A percentile compares a stretch with the other conserved stretches of the same genome.
Conservation (phyloP, 305 asterid genomes). For the Fraxinus xanthoxyloides region DNA sequence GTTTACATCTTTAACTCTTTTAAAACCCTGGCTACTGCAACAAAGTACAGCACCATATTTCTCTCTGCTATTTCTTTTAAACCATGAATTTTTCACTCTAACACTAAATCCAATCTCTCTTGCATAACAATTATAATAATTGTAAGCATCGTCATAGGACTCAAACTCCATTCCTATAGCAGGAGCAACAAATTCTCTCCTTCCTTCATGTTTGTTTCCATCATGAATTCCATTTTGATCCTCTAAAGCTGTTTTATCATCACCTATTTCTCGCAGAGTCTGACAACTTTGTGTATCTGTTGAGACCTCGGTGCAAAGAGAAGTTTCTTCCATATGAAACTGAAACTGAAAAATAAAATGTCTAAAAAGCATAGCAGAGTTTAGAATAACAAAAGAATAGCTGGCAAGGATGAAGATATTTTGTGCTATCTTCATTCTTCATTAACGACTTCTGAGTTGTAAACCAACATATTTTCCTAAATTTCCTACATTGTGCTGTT, state of each 20-base stretch:
- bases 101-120: constrained; percentile 66
- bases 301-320: constrained; percentile 26
- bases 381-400: neutral
- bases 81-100: constrained; percentile 83
- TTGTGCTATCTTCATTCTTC: constrained; percentile 5
- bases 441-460: neutral
- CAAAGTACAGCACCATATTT: constrained; percentile 85
- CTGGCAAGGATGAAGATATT: neutral
- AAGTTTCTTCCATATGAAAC: constrained; percentile 34
- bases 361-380: constrained; percentile 10
- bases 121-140: constrained; percentile 69
- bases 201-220: constrained; percentile 28
- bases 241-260: constrained; percentile 21
- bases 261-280: constrained; percentile 27
- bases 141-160: constrained; percentile 80
- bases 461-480: neutral
- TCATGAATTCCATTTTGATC: constrained; percentile 35
- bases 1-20: constrained; percentile 64
- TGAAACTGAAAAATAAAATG: constrained; percentile 11
- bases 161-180: constrained; percentile 81
- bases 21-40: constrained; percentile 84
- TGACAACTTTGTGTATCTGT: constrained; percentile 28
- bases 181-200: constrained; percentile 59
- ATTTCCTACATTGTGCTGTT: neutral
- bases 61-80: constrained; percentile 75